Evolutionary conservation across 2,329 filamentous ascomycete species (phyloP), one percentile per base, ranked within the genome.

Genomic region (Chalaropsis ovoidea): DNA sequence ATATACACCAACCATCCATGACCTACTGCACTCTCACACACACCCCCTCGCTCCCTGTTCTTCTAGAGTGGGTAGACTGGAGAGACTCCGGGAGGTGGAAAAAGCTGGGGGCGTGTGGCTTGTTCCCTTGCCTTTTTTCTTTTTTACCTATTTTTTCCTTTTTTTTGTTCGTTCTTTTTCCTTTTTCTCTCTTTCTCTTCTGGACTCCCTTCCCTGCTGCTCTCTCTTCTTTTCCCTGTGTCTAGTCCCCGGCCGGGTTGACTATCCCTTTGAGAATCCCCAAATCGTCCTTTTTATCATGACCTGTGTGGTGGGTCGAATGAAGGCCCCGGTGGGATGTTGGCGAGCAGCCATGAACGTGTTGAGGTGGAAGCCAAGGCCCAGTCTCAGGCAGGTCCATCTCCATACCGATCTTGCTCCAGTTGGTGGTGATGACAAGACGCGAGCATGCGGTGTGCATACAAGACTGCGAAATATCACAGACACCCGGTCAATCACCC

Each of bases 1-100:
- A 31, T 56, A 31, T 35, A 35, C 24, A 17, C 24, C 52, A 31
- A 8, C 52, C 52, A 31, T 56, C 15, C 22, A 11, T 31, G 13
- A 13, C 52, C 27, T 27, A 24, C 52, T n/a, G 7, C 42, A 7
- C 52, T 19, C 22, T 56, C 52, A 6, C 17, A 56, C 52, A 31
- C 52, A n/a, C 52, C 22, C 52, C 52, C 52, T n/a, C 22, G 15
- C 15, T 15, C 17, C 22, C 24, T 17, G 52, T 27, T 56, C 22
- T 31, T 56, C 52, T 56, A 11, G 56, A 31, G 27, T 56, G 27
- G 52, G 22, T 15, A 35, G n/a, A 31, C 52, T 56, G 52, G 52
- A 56, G 52, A 56, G 52, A 56, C 52, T 56, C 52, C 52, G 22
- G 52, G 52, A 56, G 52, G 52, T 56, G 52, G n/a, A 56, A 31